Base-by-base conservation (phyloP, 495 filamentous ascomycete species). In the Xeromyces bisporus region DNA sequence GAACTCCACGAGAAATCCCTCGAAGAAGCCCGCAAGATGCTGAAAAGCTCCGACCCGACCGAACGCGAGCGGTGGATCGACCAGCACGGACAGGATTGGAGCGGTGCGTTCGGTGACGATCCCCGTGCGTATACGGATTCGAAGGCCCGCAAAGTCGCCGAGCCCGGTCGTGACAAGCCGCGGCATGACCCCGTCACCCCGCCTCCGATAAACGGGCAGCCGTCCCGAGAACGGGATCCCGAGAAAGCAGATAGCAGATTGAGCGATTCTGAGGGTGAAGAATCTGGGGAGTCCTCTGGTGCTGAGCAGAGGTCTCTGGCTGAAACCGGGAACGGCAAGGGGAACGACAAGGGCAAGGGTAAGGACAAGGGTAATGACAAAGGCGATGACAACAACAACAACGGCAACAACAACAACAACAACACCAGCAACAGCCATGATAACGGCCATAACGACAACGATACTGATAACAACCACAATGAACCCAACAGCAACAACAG, bases 31-130 rank as follows among this genome's bases (percentile, higher is more conserved):
- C 67, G 85, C 2, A 81, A 91, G 37, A 71, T 93, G 13, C 68
- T 93, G 11, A 75, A 76, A 30, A 53, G 67, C 18, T 75, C 78
- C 1, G 53, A 67, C 5, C 64, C 75, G 6, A 65, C 72, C 21
- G 81, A 93, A 38, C 77, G 71, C 39, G 47, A 71, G 34, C 75
- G 67, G 38, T 93, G 87, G 80, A 57, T 93, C 12, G 64, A 72
- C 20, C 77, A 74, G 42, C 71, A 79, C 32, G 87, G 87, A 3
- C 72, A 71, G 11, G 82, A 93, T 49, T 93, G 86, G 87, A 74
- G 65, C 24, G 81, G 80, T n/a, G 80, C 84, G 1, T 93, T 94
- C 33, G 73, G 72, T 5, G 51, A 75, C 11, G 75, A 77, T 34
- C 70, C 73, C 2, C 58, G 62, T 23, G 59, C 64, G 0, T 67